Evolutionary conservation across 192 early-diverging fungal genomes (phyloP).

Genomic region (Physocladia obscura): DNA sequence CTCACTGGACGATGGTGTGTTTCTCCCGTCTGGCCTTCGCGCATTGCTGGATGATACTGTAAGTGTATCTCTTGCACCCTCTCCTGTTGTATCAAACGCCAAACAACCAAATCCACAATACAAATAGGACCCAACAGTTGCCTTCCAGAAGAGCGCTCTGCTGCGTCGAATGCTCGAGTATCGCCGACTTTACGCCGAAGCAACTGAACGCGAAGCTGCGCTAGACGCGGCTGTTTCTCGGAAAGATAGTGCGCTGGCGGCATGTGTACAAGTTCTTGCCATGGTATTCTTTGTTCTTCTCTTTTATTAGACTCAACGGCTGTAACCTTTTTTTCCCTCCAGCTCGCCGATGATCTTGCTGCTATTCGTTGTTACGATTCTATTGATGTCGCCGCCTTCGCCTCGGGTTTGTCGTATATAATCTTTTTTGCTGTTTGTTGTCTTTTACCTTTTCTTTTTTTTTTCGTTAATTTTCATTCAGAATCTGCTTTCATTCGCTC

Average conservation of each 20-base stretch:
- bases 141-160: slow-evolving; percentile 56
- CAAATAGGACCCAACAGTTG: slow-evolving; percentile 33
- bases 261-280: background rate
- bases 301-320: background rate
- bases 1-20: no score
- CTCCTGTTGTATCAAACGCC: no score
- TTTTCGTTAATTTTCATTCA: background rate
- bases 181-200: slow-evolving; percentile 27
- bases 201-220: background rate
- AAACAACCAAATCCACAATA: no score
- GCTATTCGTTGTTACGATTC: background rate
- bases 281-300: background rate
- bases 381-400: background rate
- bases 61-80: no score
- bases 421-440: no score
- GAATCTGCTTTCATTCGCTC: slow-evolving; percentile 10
- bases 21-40: no score
- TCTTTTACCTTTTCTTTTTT: background rate
- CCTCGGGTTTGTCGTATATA: background rate
- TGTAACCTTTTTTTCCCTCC: background rate
- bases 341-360: slow-evolving; percentile 6
- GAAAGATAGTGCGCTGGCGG: slow-evolving; percentile 8
- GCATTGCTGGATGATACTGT: no score
- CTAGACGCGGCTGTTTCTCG: slow-evolving; percentile 20
- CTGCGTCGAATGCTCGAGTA: slow-evolving; percentile 54